A percentile compares a stretch with the other conserved stretches of the same genome.
Conservation (phyloP, 805 yeast genomes). For the Starmera caribaea region DNA sequence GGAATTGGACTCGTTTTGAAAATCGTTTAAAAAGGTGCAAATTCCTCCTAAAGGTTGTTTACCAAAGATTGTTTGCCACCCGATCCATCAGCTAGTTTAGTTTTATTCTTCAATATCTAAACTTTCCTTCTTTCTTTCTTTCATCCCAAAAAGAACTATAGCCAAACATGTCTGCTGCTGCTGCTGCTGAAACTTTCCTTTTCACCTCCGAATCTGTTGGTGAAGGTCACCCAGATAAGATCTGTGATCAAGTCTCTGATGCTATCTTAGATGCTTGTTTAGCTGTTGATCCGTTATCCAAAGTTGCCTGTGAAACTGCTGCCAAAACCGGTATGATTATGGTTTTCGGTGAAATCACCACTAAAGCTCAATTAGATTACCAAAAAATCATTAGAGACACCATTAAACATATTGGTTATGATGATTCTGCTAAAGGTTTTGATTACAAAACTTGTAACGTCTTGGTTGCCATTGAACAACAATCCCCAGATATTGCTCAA, state of each 20-base stretch:
- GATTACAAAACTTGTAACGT: constrained; percentile 99
- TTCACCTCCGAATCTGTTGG: constrained; percentile 87
- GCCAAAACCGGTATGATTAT: constrained; percentile 98
- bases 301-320: constrained; percentile 99
- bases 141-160: too few species aligned
- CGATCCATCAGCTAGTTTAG: too few species aligned
- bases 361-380: constrained; percentile 90
- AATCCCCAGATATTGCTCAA: constrained; percentile 98
- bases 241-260: constrained; percentile 98
- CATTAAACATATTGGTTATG: constrained; percentile 97
- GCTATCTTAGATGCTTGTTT: constrained; percentile 98
- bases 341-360: constrained; percentile 99
- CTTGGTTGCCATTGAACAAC: constrained; percentile 98
- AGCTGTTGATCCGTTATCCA: constrained; percentile 90
- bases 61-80: too few species aligned
- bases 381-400: constrained; percentile 98
- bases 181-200: constrained; percentile 35
- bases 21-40: too few species aligned
- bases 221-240: constrained; percentile 93
- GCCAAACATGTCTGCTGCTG: too few species aligned
- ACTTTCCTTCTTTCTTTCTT: too few species aligned
- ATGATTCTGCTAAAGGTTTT: constrained; percentile 90
- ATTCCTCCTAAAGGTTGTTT: too few species aligned
- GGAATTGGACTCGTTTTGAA: too few species aligned
- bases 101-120: too few species aligned